A percentile compares a stretch with the other conserved stretches of the same genome.
phyloP scores from a whole-genome alignment of 441 rosid genomes.

The Gossypium lobatum region DNA sequence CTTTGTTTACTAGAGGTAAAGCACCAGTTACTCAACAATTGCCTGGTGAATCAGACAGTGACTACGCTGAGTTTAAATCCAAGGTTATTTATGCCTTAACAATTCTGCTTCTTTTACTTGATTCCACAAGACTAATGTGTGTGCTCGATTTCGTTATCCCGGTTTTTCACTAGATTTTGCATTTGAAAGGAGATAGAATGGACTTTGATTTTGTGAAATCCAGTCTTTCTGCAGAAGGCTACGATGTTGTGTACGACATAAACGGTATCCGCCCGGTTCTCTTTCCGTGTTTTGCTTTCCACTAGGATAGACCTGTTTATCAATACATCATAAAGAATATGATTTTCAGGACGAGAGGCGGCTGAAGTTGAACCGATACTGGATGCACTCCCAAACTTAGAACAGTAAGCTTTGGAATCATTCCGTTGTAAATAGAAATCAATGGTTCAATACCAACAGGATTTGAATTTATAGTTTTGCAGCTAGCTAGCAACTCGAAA shows the following conservation, averaged over 20 bases:
- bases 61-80: slow-evolving; percentile 75
- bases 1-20: slow-evolving; percentile 91
- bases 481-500: not conserved
- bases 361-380: slow-evolving; percentile 82
- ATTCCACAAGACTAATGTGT: not conserved
- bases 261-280: slow-evolving; percentile 44
- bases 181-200: slow-evolving; percentile 86
- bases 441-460: not conserved
- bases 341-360: slow-evolving; percentile 74
- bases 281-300: not conserved
- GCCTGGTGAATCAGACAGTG: slow-evolving; percentile 86
- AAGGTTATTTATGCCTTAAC: slow-evolving; percentile 42
- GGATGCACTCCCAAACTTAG: slow-evolving; percentile 82
- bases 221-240: slow-evolving; percentile 89
- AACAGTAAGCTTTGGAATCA: slow-evolving; percentile 52
- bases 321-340: not conserved
- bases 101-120: not conserved
- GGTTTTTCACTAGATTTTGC: slow-evolving; percentile 55
- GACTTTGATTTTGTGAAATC: slow-evolving; percentile 88
- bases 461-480: not conserved
- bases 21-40: slow-evolving; percentile 75
- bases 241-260: slow-evolving; percentile 87
- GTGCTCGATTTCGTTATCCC: not conserved
- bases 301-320: not conserved
- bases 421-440: not conserved